Conservation (phyloP, 2,329 filamentous ascomycete genomes). For the Orbilia blumenaviensis region DNA sequence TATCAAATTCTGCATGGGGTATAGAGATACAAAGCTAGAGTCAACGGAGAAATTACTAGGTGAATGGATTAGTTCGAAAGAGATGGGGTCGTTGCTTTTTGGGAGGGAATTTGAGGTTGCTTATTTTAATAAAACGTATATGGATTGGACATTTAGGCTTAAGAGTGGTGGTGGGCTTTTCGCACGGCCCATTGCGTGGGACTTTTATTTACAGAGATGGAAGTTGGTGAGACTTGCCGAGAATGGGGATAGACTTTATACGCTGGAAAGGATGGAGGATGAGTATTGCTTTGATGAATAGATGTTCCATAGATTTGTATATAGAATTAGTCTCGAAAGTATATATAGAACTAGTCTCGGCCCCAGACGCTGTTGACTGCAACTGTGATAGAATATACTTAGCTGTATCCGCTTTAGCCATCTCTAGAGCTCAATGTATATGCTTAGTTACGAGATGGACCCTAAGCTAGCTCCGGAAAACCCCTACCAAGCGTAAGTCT, state of each 20-base stretch:
- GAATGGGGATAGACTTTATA: not conserved
- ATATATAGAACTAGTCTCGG: no score
- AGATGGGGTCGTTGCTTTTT: not conserved
- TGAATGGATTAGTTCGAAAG: not conserved
- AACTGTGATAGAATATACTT: no score
- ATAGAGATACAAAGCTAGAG: not conserved
- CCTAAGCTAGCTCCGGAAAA: no score
- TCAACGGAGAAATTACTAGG: not conserved
- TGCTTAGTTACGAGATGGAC: no score
- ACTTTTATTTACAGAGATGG: not conserved
- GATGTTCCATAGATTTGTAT: not conserved
- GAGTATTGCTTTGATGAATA: constrained; percentile 8
- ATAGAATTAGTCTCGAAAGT: no score
- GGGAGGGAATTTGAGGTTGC: not conserved
- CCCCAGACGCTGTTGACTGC: no score
- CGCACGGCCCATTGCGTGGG: not conserved
- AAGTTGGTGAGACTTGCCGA: not conserved
- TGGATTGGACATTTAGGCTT: not conserved
- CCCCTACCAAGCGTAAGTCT: no score
- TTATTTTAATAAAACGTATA: not conserved
- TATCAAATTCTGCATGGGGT: not conserved
- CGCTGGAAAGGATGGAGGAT: not conserved
- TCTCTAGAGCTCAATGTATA: no score
- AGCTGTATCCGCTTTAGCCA: no score
- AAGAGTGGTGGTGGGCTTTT: not conserved